These are phyloP conservation scores for Drechslera avenae DNA, from an alignment of 2,329 filamentous ascomycete genomes.

Conservation along the genomic window DNA sequence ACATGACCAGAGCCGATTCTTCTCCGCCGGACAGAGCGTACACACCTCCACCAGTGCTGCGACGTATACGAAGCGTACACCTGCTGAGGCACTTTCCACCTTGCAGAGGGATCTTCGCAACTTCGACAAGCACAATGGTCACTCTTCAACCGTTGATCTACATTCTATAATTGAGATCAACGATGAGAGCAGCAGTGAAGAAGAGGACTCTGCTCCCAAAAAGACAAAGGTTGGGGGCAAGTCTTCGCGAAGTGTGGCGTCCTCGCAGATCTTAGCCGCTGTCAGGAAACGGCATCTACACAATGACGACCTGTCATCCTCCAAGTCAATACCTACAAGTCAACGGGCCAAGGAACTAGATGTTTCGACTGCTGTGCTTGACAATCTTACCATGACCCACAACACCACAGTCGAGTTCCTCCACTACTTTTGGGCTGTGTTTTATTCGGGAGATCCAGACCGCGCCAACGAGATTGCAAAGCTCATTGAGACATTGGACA, in stretches of 20 bases:
- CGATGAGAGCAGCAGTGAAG: conserved; percentile 65
- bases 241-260: conserved; percentile 66
- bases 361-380: conserved; percentile 57
- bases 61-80: conserved; percentile 71
- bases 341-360: conserved; percentile 40
- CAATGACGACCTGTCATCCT: conserved; percentile 49
- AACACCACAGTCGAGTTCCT: conserved; percentile 94
- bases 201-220: conserved; percentile 64
- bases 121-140: conserved; percentile 37
- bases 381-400: conserved; percentile 75
- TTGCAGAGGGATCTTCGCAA: conserved; percentile 68
- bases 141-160: conserved; percentile 56
- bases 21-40: conserved; percentile 60
- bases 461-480: conserved; percentile 80
- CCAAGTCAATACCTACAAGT: conserved; percentile 28
- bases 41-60: conserved; percentile 56
- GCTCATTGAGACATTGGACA: conserved; percentile 78
- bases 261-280: conserved; percentile 68
- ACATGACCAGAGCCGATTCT: conserved; percentile 84
- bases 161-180: conserved; percentile 69
- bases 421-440: conserved; percentile 96
- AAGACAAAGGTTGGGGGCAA: conserved; percentile 70
- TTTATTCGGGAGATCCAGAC: conserved; percentile 83
- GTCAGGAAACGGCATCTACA: conserved; percentile 67
- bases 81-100: conserved; percentile 67